Evolutionary conservation across 2,329 filamentous ascomycete species (phyloP), one percentile per base, ranked within the genome.

Genomic region (Penicillium corylophilum): DNA sequence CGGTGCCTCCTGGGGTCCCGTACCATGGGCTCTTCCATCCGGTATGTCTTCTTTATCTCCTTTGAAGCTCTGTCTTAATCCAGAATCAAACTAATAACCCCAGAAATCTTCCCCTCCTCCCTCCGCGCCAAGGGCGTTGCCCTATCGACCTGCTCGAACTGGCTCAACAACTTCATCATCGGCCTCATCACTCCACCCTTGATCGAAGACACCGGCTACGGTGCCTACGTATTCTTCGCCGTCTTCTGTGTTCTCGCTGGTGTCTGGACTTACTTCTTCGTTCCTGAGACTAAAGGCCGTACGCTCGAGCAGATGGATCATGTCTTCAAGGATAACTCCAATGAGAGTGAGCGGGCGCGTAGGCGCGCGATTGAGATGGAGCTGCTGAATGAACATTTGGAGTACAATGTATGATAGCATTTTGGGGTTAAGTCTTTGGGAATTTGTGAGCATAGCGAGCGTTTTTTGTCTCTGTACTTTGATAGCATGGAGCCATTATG

Each of bases 171-270:
- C 64, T 86, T 86, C 56, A 79, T 84, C 45, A 82, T 85, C 23
- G 84, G 86, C 31, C 78, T 88, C 61, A 79, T 87, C 24, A 87
- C 84, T 0, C 86, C 85, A 0, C 78, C 84, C 1, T 77, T 88
- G 31, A 80, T 88, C 20, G 71, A 81, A 53, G 80, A 81, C 47
- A 85, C 75, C 0, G 76, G 75, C 1, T 79, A 71, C 56, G 78
- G 77, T 4, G 66, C 72, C 4, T 85, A 85, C 59, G 71, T 83
- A 41, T 85, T 86, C 72, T 86, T 86, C 55, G 81, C 77, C 0
- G 71, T 75, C 2, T 82, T 82, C 54, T 80, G 77, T 53, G 60
- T 79, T 1, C 64, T 82, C 4, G 75, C 77, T 0, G 67, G 77
- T 7, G 51, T 77, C 5, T 85, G 79, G 76, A 77, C 78, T 0